Base-by-base conservation (phyloP, 805 yeast species). In the Starmera quercuum region DNA sequence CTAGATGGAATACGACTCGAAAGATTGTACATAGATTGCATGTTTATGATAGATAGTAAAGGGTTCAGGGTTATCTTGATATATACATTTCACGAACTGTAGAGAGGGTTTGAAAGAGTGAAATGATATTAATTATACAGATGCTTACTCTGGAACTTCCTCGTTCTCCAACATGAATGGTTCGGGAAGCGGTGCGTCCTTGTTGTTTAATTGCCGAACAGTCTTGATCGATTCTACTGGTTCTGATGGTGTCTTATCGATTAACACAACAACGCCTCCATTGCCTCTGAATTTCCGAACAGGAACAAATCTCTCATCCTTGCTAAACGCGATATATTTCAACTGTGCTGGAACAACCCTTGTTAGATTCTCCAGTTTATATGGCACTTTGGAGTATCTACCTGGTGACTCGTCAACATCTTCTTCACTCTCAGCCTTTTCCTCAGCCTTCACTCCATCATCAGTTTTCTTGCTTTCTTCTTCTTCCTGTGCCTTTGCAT, bases 311-410 rank as follows among this genome's bases (percentile, higher is more conserved):
- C 95, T 71, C 31, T 73, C 80, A 36, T 76, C 82, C 51, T 81
- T 80, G 25, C 67, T 59, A 54, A 90, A 87, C 4, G 95, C 70
- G 33, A 92, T 75, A 61, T 78, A 85, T 58, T 79, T 81, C 38
- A 88, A 68, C 62, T 92, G 97, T 29, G 79, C 73, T 12, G 97
- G 97, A 35, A 92, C 65, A 2, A 92, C 95, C 51, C 98, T 76
- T 10, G 92, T 71, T 71, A 90, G 65, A 54, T 92, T 92, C 24
- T 69, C 69, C 36, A 92, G 64, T 53, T 75, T 73, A 59, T 74
- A 86, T 19, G 87, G 81, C 16, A 72, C 71, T 49, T 75, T 71
- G 35, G 72, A 66, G 51, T 78, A 78, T 44, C 72, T 75, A 40
- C 66, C 63, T 30, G 68, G 61, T 39, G 45, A 51, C 19, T 53